These are phyloP conservation scores for Lactifluus subvellereus DNA, from an alignment of 768 basidiomycete genomes.

Conservation along the genomic window DNA sequence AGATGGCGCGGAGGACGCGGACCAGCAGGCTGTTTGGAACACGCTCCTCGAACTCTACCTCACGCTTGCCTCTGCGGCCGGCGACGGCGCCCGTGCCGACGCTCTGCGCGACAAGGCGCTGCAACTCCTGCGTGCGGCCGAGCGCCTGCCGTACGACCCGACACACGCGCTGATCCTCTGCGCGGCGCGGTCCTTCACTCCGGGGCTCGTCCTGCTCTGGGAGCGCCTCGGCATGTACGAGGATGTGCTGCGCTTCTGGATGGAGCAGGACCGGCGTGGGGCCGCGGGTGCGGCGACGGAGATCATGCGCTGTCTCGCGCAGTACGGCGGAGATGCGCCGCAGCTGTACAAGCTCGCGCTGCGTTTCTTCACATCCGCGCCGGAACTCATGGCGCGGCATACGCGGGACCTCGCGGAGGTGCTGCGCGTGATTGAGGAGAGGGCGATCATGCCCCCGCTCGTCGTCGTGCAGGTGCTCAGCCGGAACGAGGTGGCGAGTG, in stretches of 20 bases:
- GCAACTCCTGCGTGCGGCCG: constrained; percentile 55
- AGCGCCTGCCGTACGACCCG: constrained; percentile 63
- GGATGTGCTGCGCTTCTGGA: constrained; percentile 90
- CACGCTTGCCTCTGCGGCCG: constrained; percentile 39
- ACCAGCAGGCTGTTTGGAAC: constrained; percentile 90
- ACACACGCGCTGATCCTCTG: constrained; percentile 95
- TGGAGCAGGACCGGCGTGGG: constrained; percentile 55
- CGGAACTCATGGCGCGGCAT: constrained; percentile 67
- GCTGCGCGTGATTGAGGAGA: constrained; percentile 72
- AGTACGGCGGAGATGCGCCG: constrained; percentile 66
- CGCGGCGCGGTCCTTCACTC: constrained; percentile 74
- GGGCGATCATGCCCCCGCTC: constrained; percentile 82
- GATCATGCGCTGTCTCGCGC: constrained; percentile 66
- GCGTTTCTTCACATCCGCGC: constrained; percentile 80
- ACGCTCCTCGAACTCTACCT: constrained; percentile 93
- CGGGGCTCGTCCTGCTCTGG: constrained; percentile 86
- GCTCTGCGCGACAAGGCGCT: constrained; percentile 58
- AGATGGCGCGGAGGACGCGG: constrained; percentile 39
- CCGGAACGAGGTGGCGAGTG: constrained; percentile 82
- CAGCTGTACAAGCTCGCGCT: constrained; percentile 84
- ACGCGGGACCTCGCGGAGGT: constrained; percentile 63
- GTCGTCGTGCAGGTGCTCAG: constrained; percentile 85
- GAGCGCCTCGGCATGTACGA: constrained; percentile 95
- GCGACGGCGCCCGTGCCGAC: constrained; percentile 27
- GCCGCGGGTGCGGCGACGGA: constrained; percentile 34